Conservation (phyloP, 2,329 filamentous ascomycete species). For the Chalaropsis thielavioides region DNA sequence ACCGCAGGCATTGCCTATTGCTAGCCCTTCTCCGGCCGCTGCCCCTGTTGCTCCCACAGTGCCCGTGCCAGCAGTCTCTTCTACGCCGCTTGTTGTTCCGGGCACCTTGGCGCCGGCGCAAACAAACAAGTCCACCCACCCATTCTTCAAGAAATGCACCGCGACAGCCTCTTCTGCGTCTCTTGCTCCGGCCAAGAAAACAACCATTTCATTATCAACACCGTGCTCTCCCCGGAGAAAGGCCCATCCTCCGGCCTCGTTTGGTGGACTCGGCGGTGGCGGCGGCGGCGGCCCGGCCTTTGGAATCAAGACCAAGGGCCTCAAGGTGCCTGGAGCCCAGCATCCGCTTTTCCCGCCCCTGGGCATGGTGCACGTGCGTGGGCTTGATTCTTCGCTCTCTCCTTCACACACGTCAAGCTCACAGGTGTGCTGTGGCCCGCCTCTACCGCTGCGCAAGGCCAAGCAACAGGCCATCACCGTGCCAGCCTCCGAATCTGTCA, state of each 20-base stretch:
- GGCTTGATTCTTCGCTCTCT: slow-evolving; percentile 21
- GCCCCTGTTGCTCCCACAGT: slow-evolving; percentile 18
- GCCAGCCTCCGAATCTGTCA: slow-evolving; percentile 30
- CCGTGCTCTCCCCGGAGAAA: slow-evolving; percentile 34
- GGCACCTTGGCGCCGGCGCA: slow-evolving; percentile 13
- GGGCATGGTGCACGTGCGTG: slow-evolving; percentile 50
- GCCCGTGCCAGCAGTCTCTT: slow-evolving; percentile 21
- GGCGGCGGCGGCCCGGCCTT: slow-evolving; percentile 24
- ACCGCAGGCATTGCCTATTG: not conserved
- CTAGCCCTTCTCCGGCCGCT: not conserved
- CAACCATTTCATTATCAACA: slow-evolving; percentile 37
- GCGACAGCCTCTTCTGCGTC: not conserved
- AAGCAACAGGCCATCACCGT: slow-evolving; percentile 35
- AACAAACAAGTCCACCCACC: slow-evolving; percentile 28
- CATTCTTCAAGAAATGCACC: slow-evolving; percentile 29
- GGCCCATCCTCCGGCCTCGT: slow-evolving; percentile 24
- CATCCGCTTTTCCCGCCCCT: slow-evolving; percentile 59
- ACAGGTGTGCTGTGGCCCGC: not conserved
- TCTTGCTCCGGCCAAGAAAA: slow-evolving; percentile 19
- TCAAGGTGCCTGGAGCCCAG: slow-evolving; percentile 51
- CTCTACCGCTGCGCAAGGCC: slow-evolving; percentile 28
- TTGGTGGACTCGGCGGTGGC: not conserved
- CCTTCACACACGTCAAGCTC: not conserved
- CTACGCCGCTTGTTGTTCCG: not conserved
- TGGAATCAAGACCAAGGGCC: slow-evolving; percentile 30